Evolutionary conservation across 169 alveolate genomes (phyloP).

Genomic region (Besnoitia besnoiti): DNA sequence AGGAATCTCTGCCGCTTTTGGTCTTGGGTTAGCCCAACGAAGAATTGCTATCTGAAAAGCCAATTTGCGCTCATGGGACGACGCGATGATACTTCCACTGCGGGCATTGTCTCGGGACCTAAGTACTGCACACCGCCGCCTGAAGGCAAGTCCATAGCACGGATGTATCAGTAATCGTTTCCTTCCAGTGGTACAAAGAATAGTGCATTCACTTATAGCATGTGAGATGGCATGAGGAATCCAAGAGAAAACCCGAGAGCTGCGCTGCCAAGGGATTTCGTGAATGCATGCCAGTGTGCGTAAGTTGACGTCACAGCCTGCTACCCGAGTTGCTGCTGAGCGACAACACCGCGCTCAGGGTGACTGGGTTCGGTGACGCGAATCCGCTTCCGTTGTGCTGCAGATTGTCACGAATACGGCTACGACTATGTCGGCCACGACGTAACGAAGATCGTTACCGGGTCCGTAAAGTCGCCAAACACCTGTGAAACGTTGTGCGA

Average conservation of each 20-base stretch:
- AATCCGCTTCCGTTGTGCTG: no score
- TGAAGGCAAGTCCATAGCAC: not conserved
- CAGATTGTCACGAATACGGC: conserved; percentile 25
- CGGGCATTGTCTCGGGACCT: conserved; percentile 16
- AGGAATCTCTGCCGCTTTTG: conserved; percentile 40
- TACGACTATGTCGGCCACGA: conserved; percentile 20
- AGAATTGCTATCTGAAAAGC: conserved; percentile 43
- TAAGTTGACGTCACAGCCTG: no score
- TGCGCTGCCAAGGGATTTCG: no score
- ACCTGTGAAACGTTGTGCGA: conserved; percentile 29
- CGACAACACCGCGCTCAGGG: no score
- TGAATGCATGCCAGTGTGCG: no score
- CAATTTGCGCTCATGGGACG: conserved; percentile 23
- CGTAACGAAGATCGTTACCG: not conserved
- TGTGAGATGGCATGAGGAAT: no score
- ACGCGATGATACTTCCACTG: conserved; percentile 43
- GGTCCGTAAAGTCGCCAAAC: conserved; percentile 4
- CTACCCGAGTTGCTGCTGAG: no score
- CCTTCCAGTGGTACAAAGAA: no score
- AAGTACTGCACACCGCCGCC: conserved; percentile 1
- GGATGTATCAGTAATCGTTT: not conserved
- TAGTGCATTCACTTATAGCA: no score
- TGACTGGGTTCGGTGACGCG: no score
- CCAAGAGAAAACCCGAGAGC: no score
- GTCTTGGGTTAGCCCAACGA: conserved; percentile 37